These are phyloP conservation scores for Przewalskia tangutica DNA, from an alignment of 257 asterid genomes.

Conservation along the genomic window DNA sequence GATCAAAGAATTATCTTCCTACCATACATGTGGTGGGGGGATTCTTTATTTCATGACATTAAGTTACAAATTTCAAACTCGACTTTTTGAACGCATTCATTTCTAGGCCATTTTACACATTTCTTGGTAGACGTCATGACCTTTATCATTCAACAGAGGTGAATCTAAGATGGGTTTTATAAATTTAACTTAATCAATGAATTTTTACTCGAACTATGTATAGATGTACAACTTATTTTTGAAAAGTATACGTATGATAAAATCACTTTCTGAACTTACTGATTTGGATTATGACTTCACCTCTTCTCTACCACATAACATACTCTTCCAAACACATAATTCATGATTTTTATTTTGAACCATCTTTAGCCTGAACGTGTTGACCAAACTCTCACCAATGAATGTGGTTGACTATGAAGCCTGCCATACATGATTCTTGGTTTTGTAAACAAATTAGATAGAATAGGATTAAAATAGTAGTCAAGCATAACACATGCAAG, in stretches of 20 bases:
- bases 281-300: too few relatives aligned
- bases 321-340: background rate
- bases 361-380: background rate
- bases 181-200: background rate
- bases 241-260: background rate
- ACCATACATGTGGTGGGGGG: too few relatives aligned
- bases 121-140: background rate
- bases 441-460: background rate
- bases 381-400: background rate
- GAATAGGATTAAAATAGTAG: background rate
- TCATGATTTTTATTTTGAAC: background rate
- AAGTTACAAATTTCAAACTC: background rate
- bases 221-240: too few relatives aligned
- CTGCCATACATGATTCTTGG: background rate
- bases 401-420: background rate
- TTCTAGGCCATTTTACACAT: background rate
- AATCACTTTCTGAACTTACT: background rate
- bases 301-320: background rate
- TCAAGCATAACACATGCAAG: background rate
- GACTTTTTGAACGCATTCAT: background rate
- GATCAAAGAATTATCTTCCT: too few relatives aligned
- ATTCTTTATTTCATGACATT: background rate
- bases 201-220: background rate
- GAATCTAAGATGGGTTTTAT: background rate
- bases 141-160: background rate